Evolutionary conservation across 192 early-diverging fungal genomes (phyloP).

Genomic region (Linnemannia schmuckeri): DNA sequence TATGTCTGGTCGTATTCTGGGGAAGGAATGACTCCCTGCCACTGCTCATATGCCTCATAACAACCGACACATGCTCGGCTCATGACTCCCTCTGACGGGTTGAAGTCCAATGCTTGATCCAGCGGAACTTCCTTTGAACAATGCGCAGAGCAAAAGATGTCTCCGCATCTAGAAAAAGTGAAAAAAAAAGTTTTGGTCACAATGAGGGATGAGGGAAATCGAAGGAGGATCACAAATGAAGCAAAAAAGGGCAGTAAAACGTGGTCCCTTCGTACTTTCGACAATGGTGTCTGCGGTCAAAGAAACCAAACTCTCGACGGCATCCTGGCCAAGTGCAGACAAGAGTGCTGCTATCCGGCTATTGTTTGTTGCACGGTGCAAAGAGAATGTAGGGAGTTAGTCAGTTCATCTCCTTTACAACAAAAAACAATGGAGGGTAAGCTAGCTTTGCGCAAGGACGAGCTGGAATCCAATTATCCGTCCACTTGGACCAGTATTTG

Average conservation of each 20-base stretch:
- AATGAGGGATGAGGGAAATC: not conserved
- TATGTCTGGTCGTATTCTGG: slow-evolving; percentile 2
- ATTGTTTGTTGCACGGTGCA: not conserved
- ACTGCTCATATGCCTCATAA: slow-evolving; percentile 48
- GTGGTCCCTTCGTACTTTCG: slow-evolving; percentile 21
- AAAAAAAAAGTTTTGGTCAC: slow-evolving; percentile 1
- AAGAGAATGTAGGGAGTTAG: not conserved
- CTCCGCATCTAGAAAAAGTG: slow-evolving; percentile 24
- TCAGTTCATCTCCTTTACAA: not conserved
- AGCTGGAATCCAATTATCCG: not conserved
- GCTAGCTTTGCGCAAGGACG: not conserved
- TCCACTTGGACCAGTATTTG: not conserved
- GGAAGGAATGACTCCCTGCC: slow-evolving; percentile 31
- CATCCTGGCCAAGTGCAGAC: slow-evolving; percentile 55
- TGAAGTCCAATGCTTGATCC: slow-evolving; percentile 48
- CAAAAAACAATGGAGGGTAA: not conserved
- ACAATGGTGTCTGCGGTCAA: slow-evolving; percentile 50
- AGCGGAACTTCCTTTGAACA: slow-evolving; percentile 45
- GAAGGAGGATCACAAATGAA: not conserved
- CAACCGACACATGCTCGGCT: slow-evolving; percentile 47
- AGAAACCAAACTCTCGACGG: slow-evolving; percentile 35
- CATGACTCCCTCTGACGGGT: slow-evolving; percentile 27
- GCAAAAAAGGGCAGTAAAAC: not conserved
- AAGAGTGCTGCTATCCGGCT: slow-evolving; percentile 46
- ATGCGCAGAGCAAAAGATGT: slow-evolving; percentile 52